Evolutionary conservation across 2,329 filamentous ascomycete species (phyloP), one percentile per base, ranked within the genome.

Genomic region (Fusarium coffeatum): DNA sequence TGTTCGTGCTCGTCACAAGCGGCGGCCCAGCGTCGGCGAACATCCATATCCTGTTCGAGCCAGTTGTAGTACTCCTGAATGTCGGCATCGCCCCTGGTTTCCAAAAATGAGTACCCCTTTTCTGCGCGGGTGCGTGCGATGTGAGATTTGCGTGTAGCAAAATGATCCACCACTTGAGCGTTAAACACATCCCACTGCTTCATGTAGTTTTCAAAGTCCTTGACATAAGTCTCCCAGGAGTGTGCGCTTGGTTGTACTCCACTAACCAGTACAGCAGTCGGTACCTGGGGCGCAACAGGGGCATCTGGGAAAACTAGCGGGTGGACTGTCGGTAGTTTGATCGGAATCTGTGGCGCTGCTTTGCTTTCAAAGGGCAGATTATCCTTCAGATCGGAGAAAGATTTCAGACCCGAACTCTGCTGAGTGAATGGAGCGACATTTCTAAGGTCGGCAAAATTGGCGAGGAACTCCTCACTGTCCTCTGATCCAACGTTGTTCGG

Each of bases 21-120:
- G 11, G 84, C 77, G 30, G 80, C 80, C 90, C 91, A 93, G 59
- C 86, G 84, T 73, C 83, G 83, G 59, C 89, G 83, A 8, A 92
- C 87, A 49, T 83, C 81, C 68, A 88, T 85, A 74, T 94, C 92
- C 77, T 92, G 87, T 69, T 87, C 85, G 58, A 91, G 79, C 76
- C 87, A 88, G 40, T 80, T 80, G 61, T 88, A 77, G 76, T 93
- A 93, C 58, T 86, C 84, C 18, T 82, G 76, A 25, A 90, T 83
- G 0, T 86, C 88, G 2, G 72, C 68, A 41, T 85, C 80, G 25
- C 84, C 77, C 3, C 77, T 76, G 11, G 78, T 73, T 30, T 80
- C 79, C 20, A 88, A 75, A 78, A 86, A 88, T 3, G 73, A 74
- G 42, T 81, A 80, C 13, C 83, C 85, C 55, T 84, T 83, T 22